Conservation (phyloP, 768 basidiomycete genomes). For the Calocybe cyanea region DNA sequence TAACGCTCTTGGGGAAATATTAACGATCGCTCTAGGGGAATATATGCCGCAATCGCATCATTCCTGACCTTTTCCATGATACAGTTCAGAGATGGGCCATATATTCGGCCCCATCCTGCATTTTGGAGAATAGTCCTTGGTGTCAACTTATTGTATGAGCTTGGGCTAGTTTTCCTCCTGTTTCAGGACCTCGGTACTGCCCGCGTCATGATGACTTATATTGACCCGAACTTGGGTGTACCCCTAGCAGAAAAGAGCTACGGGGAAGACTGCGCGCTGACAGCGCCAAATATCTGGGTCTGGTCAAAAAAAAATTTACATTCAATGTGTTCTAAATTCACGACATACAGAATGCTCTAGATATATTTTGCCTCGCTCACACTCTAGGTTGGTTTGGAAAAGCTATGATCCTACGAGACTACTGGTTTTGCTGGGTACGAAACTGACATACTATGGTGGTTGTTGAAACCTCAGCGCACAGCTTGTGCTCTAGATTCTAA, state of each 20-base stretch:
- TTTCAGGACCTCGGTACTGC: constrained; percentile 83
- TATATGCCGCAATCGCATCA: constrained; percentile 68
- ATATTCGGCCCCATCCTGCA: constrained; percentile 82
- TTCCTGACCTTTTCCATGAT: constrained; percentile 83
- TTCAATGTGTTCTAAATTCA: constrained; percentile 4
- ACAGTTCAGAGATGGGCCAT: constrained; percentile 88
- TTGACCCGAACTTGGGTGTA: constrained; percentile 69
- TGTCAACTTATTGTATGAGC: constrained; percentile 78
- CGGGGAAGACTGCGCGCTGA: constrained; percentile 75
- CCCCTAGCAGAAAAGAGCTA: constrained; percentile 84
- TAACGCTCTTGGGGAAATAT: constrained; percentile 5
- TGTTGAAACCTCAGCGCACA: constrained; percentile 13
- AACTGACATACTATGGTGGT: not conserved
- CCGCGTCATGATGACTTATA: constrained; percentile 69
- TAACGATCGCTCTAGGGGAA: constrained; percentile 46
- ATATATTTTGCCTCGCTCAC: constrained; percentile 86
- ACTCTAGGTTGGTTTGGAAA: constrained; percentile 89
- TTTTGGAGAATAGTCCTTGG: constrained; percentile 82
- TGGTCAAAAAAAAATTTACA: constrained; percentile 12
- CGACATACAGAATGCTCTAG: constrained; percentile 60
- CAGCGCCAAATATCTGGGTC: constrained; percentile 65
- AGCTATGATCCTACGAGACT: constrained; percentile 84
- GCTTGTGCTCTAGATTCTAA: constrained; percentile 57
- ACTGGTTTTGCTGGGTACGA: constrained; percentile 91
- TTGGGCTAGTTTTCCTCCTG: constrained; percentile 77